A percentile compares a stretch with the other conserved stretches of the same genome.
These are phyloP conservation scores for Diplodia scrobiculata DNA, from an alignment of 2,329 filamentous ascomycete genomes.

Conservation along the genomic window DNA sequence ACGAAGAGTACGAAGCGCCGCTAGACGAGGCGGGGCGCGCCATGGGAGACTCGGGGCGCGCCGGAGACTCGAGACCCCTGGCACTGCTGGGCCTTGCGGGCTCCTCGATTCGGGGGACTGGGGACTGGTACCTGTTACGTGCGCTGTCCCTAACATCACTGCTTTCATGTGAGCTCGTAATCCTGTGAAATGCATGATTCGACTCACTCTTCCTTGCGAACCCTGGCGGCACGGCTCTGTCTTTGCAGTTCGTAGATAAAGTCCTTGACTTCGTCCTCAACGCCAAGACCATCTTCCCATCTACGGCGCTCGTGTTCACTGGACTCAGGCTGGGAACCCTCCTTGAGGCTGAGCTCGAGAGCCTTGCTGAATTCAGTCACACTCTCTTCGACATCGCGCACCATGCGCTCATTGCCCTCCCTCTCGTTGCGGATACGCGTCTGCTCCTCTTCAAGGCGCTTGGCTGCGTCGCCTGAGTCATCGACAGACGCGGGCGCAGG, in stretches of 20 bases:
- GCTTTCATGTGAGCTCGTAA: background rate
- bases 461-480: constrained; percentile 76
- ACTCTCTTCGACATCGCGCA: constrained; percentile 92
- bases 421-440: constrained; percentile 78
- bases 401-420: constrained; percentile 95
- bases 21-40: constrained; percentile 59
- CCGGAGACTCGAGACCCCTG: constrained; percentile 54
- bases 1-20: constrained; percentile 73
- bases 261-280: constrained; percentile 94
- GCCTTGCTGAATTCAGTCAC: constrained; percentile 83
- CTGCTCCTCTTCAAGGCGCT: constrained; percentile 85
- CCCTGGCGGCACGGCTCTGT: constrained; percentile 73
- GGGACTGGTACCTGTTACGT: constrained; percentile 40
- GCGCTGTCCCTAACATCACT: constrained; percentile 33
- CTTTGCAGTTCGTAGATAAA: constrained; percentile 97
- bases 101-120: constrained; percentile 47
- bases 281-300: constrained; percentile 94
- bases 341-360: constrained; percentile 84
- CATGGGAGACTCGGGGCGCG: constrained; percentile 52
- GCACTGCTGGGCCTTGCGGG: constrained; percentile 35
- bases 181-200: background rate
- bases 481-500: constrained; percentile 67
- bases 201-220: constrained; percentile 61
- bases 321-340: constrained; percentile 71
- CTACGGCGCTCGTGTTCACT: constrained; percentile 88